phyloP scores from a whole-genome alignment of 2,329 filamentous ascomycete species.

The Leptographium galeiforme region DNA sequence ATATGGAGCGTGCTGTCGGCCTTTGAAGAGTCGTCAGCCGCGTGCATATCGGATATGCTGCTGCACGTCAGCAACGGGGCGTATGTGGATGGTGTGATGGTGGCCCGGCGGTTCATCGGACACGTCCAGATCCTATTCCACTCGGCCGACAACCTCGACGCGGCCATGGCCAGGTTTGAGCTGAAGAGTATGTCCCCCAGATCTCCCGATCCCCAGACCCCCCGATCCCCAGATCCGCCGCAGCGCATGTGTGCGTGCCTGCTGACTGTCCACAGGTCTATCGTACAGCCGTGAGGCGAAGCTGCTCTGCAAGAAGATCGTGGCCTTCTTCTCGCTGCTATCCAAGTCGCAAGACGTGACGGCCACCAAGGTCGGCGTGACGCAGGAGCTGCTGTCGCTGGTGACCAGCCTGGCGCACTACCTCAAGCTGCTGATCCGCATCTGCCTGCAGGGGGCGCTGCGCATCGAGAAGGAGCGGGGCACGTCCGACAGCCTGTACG shows the following conservation, averaged over 20 bases:
- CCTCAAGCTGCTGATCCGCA: constrained; percentile 90
- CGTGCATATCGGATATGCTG: constrained; percentile 98
- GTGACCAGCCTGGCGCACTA: constrained; percentile 96
- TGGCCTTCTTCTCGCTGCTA: constrained; percentile 89
- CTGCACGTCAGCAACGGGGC: constrained; percentile 95
- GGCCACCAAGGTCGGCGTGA: constrained; percentile 85
- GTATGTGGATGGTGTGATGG: constrained; percentile 86
- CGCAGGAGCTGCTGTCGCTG: constrained; percentile 91
- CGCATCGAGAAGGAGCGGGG: constrained; percentile 78
- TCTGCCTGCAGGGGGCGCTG: constrained; percentile 85
- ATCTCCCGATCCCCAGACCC: too few relatives aligned
- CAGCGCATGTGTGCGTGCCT: background rate
- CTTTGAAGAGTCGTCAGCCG: constrained; percentile 94
- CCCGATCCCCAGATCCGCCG: too few relatives aligned
- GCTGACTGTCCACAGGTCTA: constrained; percentile 42
- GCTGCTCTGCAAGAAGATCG: constrained; percentile 97
- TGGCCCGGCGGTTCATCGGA: constrained; percentile 90
- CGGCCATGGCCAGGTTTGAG: constrained; percentile 51
- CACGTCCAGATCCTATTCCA: constrained; percentile 89
- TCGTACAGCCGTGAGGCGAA: constrained; percentile 95
- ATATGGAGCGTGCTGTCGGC: constrained; percentile 97
- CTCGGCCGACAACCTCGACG: constrained; percentile 75
- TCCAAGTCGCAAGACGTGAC: constrained; percentile 89
- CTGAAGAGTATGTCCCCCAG: constrained; percentile 56
- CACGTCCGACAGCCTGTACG: constrained; percentile 60